Conservation (phyloP, 192 early-diverging fungal species). For the Coemansia sp. region DNA sequence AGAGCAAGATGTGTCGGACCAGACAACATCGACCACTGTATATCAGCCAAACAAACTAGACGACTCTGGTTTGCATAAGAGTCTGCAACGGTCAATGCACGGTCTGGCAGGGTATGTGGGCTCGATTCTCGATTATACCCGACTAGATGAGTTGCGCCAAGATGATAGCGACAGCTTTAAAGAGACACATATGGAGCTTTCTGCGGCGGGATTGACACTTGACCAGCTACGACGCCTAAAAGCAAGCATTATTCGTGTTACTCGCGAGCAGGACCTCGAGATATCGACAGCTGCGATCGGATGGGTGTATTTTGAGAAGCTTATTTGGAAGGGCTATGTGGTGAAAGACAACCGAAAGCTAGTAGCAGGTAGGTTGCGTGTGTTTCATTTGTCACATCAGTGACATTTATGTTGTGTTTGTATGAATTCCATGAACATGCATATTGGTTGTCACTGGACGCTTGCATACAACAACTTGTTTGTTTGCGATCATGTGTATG, state of each 20-base stretch:
- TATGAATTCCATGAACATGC: background rate
- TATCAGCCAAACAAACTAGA: conserved; percentile 90
- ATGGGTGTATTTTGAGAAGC: conserved; percentile 96
- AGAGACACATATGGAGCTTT: conserved; percentile 74
- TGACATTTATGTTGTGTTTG: background rate
- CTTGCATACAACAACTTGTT: background rate
- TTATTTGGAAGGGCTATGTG: conserved; percentile 75
- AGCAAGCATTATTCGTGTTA: conserved; percentile 66
- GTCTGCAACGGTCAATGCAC: conserved; percentile 73
- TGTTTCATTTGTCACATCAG: background rate
- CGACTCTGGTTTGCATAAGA: conserved; percentile 80
- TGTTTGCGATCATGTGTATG: background rate
- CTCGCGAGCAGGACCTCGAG: conserved; percentile 75
- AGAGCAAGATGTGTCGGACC: background rate
- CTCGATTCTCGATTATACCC: conserved; percentile 79
- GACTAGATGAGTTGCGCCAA: conserved; percentile 78
- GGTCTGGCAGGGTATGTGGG: conserved; percentile 83
- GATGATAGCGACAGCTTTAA: conserved; percentile 89
- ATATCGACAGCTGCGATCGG: conserved; percentile 84
- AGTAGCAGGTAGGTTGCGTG: conserved; percentile 36
- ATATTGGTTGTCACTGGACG: background rate
- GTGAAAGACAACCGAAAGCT: conserved; percentile 69
- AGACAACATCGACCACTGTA: background rate
- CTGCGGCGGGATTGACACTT: conserved; percentile 74
- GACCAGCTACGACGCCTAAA: conserved; percentile 88